Conservation (phyloP, 495 filamentous ascomycete species). For the Mytilinidion resinicola region DNA sequence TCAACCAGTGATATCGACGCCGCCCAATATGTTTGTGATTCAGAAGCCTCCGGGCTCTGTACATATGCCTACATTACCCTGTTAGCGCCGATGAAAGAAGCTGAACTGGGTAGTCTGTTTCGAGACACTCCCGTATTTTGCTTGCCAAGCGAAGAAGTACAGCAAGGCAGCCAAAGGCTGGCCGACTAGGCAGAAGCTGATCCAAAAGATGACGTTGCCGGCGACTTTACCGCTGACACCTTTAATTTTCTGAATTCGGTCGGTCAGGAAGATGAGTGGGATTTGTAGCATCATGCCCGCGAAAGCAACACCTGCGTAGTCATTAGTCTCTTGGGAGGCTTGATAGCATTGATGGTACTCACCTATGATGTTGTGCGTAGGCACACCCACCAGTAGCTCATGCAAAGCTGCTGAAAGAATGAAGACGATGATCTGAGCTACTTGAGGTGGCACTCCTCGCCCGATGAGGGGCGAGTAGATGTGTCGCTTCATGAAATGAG, state of each 20-base stretch:
- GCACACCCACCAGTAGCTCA: constrained; percentile 87
- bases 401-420: constrained; percentile 80
- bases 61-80: too few relatives aligned
- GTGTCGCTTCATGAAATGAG: constrained; percentile 90
- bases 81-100: neutral
- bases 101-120: constrained; percentile 16
- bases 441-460: constrained; percentile 62
- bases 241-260: constrained; percentile 69
- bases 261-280: constrained; percentile 75
- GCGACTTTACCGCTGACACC: constrained; percentile 64
- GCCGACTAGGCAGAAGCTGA: constrained; percentile 86
- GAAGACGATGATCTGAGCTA: constrained; percentile 75
- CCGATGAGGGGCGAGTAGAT: constrained; percentile 80
- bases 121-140: constrained; percentile 81
- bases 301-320: constrained; percentile 70
- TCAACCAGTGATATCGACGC: too few relatives aligned
- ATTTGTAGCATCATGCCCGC: constrained; percentile 89
- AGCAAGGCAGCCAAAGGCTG: constrained; percentile 84
- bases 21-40: too few relatives aligned
- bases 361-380: constrained; percentile 93
- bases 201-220: constrained; percentile 93
- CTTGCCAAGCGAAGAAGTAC: constrained; percentile 98
- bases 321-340: neutral
- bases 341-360: constrained; percentile 25
- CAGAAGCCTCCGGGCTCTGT: too few relatives aligned